Evolutionary conservation across 225 moss, liverwort and hornwort species (phyloP).

Genomic region (Marchantia polymorpha): DNA sequence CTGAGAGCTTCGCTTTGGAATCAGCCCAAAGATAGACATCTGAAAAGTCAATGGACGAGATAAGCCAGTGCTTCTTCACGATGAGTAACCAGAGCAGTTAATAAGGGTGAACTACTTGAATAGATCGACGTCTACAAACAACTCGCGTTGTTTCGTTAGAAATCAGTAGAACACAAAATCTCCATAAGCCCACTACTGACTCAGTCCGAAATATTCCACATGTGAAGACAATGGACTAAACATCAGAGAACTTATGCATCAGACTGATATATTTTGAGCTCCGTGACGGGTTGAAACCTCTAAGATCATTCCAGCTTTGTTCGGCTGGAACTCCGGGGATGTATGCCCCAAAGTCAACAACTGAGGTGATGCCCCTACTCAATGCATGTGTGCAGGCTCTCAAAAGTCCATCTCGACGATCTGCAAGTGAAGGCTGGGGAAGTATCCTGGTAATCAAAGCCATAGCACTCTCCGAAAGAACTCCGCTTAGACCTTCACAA

Average conservation of each 20-base stretch:
- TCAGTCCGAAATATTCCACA: neutral
- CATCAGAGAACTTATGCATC: neutral
- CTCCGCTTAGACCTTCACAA: slow-evolving; percentile 64
- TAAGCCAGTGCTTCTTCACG: neutral
- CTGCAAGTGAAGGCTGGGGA: slow-evolving; percentile 57
- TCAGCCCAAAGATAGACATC: slow-evolving; percentile 77
- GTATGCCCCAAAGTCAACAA: slow-evolving; percentile 76
- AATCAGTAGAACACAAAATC: neutral
- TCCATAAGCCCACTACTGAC: no score
- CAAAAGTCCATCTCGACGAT: slow-evolving; percentile 60
- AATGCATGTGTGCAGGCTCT: slow-evolving; percentile 75
- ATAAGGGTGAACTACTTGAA: neutral
- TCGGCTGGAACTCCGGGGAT: slow-evolving; percentile 55
- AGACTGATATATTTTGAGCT: no score
- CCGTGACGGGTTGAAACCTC: slow-evolving; percentile 33
- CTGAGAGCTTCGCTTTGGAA: slow-evolving; percentile 50
- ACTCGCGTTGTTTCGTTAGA: neutral
- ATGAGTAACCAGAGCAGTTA: neutral
- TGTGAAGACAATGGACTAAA: neutral
- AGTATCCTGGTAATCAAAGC: slow-evolving; percentile 42
- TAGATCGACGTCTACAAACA: neutral
- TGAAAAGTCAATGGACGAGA: slow-evolving; percentile 18
- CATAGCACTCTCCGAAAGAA: slow-evolving; percentile 65
- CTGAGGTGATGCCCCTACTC: slow-evolving; percentile 78
- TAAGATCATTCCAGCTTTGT: slow-evolving; percentile 66